Evolutionary conservation across 108 stramenopile genomes (phyloP).

Genomic region (Halocafeteria seosinensis): DNA sequence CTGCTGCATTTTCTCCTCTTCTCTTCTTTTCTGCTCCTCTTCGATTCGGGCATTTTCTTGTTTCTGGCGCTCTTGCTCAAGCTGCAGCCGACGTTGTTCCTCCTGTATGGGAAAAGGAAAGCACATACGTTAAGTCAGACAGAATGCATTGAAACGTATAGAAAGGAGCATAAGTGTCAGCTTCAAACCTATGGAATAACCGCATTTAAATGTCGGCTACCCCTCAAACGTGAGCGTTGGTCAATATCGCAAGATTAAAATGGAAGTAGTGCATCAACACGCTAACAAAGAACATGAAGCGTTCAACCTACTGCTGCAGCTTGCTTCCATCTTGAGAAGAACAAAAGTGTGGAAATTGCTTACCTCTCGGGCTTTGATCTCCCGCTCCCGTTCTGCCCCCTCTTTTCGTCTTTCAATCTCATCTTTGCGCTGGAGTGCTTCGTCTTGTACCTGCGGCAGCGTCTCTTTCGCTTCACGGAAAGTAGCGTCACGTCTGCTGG

Average conservation of each 20-base stretch:
- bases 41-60: slow-evolving; percentile 59
- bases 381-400: slow-evolving; percentile 57
- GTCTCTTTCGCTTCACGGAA: slow-evolving; percentile 83
- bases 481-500: slow-evolving; percentile 50
- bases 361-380: slow-evolving; percentile 56
- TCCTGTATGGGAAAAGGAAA: no score
- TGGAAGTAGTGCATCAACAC: no score
- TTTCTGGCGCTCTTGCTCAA: slow-evolving; percentile 61
- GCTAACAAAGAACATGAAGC: slow-evolving; percentile 14
- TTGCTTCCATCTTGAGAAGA: not conserved
- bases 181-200: no score
- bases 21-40: slow-evolving; percentile 28
- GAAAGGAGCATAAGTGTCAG: no score
- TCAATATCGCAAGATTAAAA: no score
- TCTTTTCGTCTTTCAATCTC: slow-evolving; percentile 47
- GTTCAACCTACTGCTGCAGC: not conserved
- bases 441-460: slow-evolving; percentile 53
- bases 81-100: no score
- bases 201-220: no score
- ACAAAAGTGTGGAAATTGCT: slow-evolving; percentile 44
- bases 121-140: no score
- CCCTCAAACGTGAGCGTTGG: no score
- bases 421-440: slow-evolving; percentile 41
- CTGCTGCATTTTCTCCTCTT: slow-evolving; percentile 66
- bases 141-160: no score